phyloP scores from a whole-genome alignment of 1,284 basidiomycete species.

The Phylloporus sp. region DNA sequence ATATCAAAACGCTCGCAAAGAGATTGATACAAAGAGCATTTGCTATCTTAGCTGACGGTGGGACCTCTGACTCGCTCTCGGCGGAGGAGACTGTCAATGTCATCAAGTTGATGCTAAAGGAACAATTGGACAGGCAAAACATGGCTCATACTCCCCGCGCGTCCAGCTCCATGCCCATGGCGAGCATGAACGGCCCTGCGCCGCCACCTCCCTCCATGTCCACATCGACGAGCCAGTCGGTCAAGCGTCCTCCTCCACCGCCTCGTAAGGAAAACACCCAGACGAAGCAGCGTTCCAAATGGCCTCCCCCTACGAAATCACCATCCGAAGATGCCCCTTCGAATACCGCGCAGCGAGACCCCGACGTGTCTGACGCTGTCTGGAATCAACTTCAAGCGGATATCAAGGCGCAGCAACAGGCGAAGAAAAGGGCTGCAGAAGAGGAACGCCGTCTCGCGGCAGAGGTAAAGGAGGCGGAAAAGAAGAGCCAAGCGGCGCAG shows the following conservation, averaged over 20 bases:
- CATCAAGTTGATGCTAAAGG: slow-evolving; percentile 32
- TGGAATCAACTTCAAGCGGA: slow-evolving; percentile 56
- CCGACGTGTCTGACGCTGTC: slow-evolving; percentile 53
- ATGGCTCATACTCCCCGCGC: too few species aligned
- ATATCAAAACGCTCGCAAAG: slow-evolving; percentile 62
- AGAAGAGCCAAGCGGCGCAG: slow-evolving; percentile 20
- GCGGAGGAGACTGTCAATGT: slow-evolving; percentile 23
- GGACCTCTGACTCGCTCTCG: slow-evolving; percentile 26
- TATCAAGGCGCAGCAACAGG: slow-evolving; percentile 41
- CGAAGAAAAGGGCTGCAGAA: slow-evolving; percentile 29
- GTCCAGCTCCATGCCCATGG: slow-evolving; percentile 31
- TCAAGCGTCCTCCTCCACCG: slow-evolving; percentile 16
- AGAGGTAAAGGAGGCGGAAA: slow-evolving; percentile 20
- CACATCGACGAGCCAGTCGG: slow-evolving; percentile 32
- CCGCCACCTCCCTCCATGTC: slow-evolving; percentile 34
- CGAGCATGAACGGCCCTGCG: slow-evolving; percentile 27
- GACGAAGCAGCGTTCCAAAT: too few species aligned
- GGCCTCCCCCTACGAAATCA: too few species aligned
- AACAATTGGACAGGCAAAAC: slow-evolving; percentile 28
- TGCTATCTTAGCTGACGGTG: slow-evolving; percentile 30
- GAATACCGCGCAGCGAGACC: slow-evolving; percentile 45
- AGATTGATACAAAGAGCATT: slow-evolving; percentile 50
- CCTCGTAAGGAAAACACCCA: too few species aligned
- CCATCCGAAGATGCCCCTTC: too few species aligned
- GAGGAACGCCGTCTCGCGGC: slow-evolving; percentile 38